Evolutionary conservation across 2,329 filamentous ascomycete species (phyloP), one percentile per base, ranked within the genome.

Genomic region (Fusarium sp.): DNA sequence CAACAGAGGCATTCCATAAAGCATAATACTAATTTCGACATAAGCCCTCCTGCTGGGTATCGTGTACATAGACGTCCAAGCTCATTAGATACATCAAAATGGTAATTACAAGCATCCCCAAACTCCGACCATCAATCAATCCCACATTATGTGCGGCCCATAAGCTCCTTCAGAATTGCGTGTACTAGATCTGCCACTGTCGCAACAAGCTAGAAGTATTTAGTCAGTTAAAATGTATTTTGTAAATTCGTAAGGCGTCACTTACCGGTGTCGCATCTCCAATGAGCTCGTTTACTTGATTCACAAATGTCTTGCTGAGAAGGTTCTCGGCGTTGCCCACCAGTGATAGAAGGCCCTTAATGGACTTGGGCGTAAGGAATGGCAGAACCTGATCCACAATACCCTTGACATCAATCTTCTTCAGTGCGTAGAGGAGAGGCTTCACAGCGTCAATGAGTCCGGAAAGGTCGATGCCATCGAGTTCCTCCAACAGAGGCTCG

Each of bases 201-300:
- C 6, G 76, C 76, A n/a, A 78, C 70, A 17, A 78, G 75, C 76
- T 77, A 40, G 35, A 61, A 24, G 4, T 15, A 13, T 3, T 5
- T 3, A 48, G 45, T 55, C 32, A 45, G 22, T 13, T 4, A 35
- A 33, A 33, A 13, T 10, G n/a, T 33, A 6, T 3, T 7, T 11
- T 10, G 4, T 17, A 4, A 2, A 9, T 39, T 10, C 5, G 4
- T 15, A 2, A 24, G 0, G 4, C 5, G 20, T 9, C 7, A 67
- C 68, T 65, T 65, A 71, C 68, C n/a, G 68, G 68, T 52, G 68
- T 71, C 17, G 68, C 68, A 26, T 71, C 68, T 41, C 68, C 68
- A 68, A 82, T 83, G 33, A 83, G 70, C 56, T 83, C 81, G 4
- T 75, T 75, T 37, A 80, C 81, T 62, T 83, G 79, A 20, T 76